phyloP scores from a whole-genome alignment of 768 basidiomycete genomes.

The Trametes villosa region DNA sequence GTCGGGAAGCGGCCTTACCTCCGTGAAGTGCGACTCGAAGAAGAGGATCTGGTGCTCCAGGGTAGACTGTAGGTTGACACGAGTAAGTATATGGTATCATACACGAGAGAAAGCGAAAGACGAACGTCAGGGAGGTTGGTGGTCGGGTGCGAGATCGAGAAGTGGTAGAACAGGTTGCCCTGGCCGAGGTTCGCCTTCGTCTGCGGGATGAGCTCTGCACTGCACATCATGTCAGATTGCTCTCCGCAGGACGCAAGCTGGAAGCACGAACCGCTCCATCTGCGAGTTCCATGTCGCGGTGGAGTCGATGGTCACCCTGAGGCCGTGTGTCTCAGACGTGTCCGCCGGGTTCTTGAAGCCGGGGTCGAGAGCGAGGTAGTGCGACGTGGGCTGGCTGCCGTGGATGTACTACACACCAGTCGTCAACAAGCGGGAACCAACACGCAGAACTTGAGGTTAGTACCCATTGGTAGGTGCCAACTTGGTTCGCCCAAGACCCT shows the following conservation, averaged over 20 bases:
- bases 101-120: background rate
- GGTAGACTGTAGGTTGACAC: conserved; percentile 42
- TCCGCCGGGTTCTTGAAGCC: conserved; percentile 63
- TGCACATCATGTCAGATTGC: background rate
- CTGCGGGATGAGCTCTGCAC: conserved; percentile 41
- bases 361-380: conserved; percentile 55
- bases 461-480: conserved; percentile 63
- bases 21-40: conserved; percentile 68
- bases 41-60: conserved; percentile 65
- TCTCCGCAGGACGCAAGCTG: too few species aligned
- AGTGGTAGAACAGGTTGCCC: conserved; percentile 66
- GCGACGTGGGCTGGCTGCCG: conserved; percentile 52
- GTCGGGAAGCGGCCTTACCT: conserved; percentile 36
- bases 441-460: background rate
- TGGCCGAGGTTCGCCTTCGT: conserved; percentile 58
- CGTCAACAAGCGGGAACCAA: background rate
- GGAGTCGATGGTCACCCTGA: conserved; percentile 58
- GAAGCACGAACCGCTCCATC: conserved; percentile 40
- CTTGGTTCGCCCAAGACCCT: conserved; percentile 63
- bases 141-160: conserved; percentile 53
- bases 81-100: background rate
- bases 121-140: conserved; percentile 56
- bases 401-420: conserved; percentile 49
- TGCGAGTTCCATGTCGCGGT: conserved; percentile 61
- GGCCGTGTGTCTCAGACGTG: conserved; percentile 52